A percentile compares a stretch with the other conserved stretches of the same genome.
These are phyloP conservation scores for Acrodontium crateriforme DNA, from an alignment of 2,329 filamentous ascomycete genomes.

Conservation along the genomic window DNA sequence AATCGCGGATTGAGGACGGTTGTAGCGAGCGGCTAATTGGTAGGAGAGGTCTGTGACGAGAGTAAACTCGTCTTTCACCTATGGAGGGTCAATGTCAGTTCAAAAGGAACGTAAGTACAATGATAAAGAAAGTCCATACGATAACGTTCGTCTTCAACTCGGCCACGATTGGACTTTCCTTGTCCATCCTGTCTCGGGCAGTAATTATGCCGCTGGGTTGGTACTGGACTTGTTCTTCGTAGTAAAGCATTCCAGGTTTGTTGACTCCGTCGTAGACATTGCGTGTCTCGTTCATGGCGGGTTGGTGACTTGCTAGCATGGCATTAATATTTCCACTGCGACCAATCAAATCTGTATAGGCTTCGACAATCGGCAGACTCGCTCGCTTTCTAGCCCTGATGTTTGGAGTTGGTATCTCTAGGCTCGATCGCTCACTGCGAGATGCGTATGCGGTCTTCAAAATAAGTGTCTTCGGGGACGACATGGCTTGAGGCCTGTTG, in stretches of 20 bases:
- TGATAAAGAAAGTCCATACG: too few relatives aligned
- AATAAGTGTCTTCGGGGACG: too few relatives aligned
- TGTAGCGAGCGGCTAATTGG: conserved; percentile 60
- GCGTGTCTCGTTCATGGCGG: conserved; percentile 4
- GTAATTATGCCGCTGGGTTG: conserved; percentile 14
- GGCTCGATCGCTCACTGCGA: too few relatives aligned
- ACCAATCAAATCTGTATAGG: conserved; percentile 6
- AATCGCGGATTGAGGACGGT: conserved; percentile 58
- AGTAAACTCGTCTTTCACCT: conserved; percentile 63
- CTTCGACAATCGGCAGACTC: conserved; percentile 4
- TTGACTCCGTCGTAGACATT: conserved; percentile 11
- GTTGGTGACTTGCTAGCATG: conserved; percentile 1
- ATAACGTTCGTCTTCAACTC: conserved; percentile 38
- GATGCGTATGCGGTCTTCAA: too few relatives aligned
- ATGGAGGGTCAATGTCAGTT: conserved; percentile 7
- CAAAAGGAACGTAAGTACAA: too few relatives aligned
- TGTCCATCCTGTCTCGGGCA: conserved; percentile 27
- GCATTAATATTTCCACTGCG: conserved; percentile 4
- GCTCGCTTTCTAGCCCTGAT: conserved; percentile 6
- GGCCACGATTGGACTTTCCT: conserved; percentile 34
- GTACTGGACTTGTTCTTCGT: conserved; percentile 22
- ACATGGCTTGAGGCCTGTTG: too few relatives aligned
- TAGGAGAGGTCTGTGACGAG: conserved; percentile 62
- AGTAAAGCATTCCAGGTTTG: conserved; percentile 22
- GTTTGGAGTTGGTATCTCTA: conserved; percentile 3